Conservation (phyloP, 2,329 filamentous ascomycete genomes). For the Xylariaceae sp. region DNA sequence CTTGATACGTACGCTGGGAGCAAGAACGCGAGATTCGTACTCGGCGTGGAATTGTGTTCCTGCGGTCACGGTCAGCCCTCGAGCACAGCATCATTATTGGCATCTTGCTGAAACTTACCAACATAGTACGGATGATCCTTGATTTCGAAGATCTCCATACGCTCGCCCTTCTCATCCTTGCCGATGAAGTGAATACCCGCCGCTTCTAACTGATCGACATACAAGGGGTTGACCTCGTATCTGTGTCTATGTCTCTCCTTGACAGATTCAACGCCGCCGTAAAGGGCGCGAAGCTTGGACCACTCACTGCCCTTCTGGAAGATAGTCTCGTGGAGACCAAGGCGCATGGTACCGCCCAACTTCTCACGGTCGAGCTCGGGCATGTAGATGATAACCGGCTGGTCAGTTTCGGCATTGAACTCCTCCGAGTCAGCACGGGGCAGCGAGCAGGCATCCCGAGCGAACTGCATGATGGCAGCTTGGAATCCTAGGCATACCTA, state of each 20-base stretch:
- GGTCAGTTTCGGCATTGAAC: constrained; percentile 49
- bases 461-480: constrained; percentile 84
- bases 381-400: constrained; percentile 84
- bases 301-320: constrained; percentile 75
- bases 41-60: constrained; percentile 75
- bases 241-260: constrained; percentile 80
- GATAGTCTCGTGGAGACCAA: constrained; percentile 66
- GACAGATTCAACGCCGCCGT: constrained; percentile 53
- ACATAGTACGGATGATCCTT: constrained; percentile 82
- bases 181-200: constrained; percentile 71
- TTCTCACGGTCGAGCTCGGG: constrained; percentile 60
- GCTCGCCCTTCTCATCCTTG: constrained; percentile 70
- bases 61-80: constrained; percentile 3
- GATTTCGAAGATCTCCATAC: constrained; percentile 80
- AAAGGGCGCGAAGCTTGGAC: constrained; percentile 71
- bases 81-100: neutral
- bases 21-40: constrained; percentile 69
- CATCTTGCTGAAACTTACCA: constrained; percentile 12
- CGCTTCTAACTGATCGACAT: constrained; percentile 61
- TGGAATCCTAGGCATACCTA: constrained; percentile 85
- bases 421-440: constrained; percentile 52
- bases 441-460: constrained; percentile 67
- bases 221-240: constrained; percentile 83
- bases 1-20: constrained; percentile 40
- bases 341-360: constrained; percentile 83